Evolutionary conservation across 208 protist genomes (phyloP).

Genomic region (Crithidia thermophila): DNA sequence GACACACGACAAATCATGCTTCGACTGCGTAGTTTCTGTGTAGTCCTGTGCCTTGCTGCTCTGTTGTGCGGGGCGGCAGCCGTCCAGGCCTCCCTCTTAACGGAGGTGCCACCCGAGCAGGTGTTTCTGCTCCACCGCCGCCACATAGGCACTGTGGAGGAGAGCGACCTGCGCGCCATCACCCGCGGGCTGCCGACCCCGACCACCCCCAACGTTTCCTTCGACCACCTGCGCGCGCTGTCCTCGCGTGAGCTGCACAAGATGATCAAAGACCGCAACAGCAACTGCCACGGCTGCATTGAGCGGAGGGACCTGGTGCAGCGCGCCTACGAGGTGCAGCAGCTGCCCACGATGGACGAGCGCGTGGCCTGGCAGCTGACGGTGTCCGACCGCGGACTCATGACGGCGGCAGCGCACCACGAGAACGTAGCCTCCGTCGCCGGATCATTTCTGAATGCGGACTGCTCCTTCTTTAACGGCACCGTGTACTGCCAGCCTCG

Average conservation of each 20-base stretch:
- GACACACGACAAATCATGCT: not conserved
- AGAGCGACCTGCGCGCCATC: slow-evolving; percentile 25
- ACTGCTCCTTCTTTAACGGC: slow-evolving; percentile 21
- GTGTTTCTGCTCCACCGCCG: slow-evolving; percentile 43
- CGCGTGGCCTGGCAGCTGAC: slow-evolving; percentile 48
- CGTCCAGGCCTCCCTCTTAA: slow-evolving; percentile 24
- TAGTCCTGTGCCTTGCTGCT: not conserved
- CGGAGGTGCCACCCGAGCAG: slow-evolving; percentile 46
- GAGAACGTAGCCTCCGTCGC: slow-evolving; percentile 32
- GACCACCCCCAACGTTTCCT: slow-evolving; percentile 6
- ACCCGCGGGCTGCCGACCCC: slow-evolving; percentile 35
- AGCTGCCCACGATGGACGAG: slow-evolving; percentile 40
- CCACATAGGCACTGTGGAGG: slow-evolving; percentile 15
- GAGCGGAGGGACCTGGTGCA: slow-evolving; percentile 50
- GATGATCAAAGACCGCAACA: slow-evolving; percentile 43
- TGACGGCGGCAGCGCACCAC: slow-evolving; percentile 1
- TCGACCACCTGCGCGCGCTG: slow-evolving; percentile 19
- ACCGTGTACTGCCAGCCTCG: slow-evolving; percentile 29
- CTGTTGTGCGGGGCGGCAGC: not conserved
- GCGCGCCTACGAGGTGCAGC: slow-evolving; percentile 35
- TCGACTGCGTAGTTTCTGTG: not conserved
- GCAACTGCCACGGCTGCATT: slow-evolving; percentile 44
- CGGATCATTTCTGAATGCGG: slow-evolving; percentile 17
- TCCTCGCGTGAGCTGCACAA: slow-evolving; percentile 34
- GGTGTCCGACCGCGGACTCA: slow-evolving; percentile 30